Conservation (phyloP, 2,329 filamentous ascomycete genomes). For the Hypoxylon sp. region DNA sequence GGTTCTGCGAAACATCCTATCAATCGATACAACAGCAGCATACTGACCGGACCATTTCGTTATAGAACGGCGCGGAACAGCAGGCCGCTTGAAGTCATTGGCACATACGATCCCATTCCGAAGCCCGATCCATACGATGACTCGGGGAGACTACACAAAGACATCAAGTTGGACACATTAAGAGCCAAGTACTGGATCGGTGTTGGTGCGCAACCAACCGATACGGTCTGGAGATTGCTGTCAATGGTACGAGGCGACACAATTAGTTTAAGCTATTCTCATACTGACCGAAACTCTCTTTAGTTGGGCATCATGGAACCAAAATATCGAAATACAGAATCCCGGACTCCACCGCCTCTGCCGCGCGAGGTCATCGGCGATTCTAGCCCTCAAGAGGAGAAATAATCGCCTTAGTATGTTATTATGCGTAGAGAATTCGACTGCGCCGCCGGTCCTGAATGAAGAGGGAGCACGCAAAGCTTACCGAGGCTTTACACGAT, state of each 20-base stretch:
- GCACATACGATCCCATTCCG: slow-evolving; percentile 78
- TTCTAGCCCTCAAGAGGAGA: slow-evolving; percentile 32
- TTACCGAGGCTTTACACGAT: background rate
- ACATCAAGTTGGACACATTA: slow-evolving; percentile 85
- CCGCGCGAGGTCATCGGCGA: slow-evolving; percentile 39
- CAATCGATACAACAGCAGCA: background rate
- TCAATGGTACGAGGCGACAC: slow-evolving; percentile 72
- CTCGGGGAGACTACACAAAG: slow-evolving; percentile 83
- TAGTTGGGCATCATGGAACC: slow-evolving; percentile 56
- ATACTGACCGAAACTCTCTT: slow-evolving; percentile 19
- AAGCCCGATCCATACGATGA: slow-evolving; percentile 71
- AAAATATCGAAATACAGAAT: slow-evolving; percentile 53
- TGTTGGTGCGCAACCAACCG: slow-evolving; percentile 93
- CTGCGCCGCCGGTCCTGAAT: background rate
- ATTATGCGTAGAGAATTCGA: slow-evolving; percentile 34
- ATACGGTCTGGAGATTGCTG: slow-evolving; percentile 88
- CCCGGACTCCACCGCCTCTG: slow-evolving; percentile 47
- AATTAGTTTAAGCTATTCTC: background rate
- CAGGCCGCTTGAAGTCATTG: slow-evolving; percentile 93
- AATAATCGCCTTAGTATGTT: slow-evolving; percentile 11
- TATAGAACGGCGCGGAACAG: slow-evolving; percentile 85
- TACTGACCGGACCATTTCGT: slow-evolving; percentile 4
- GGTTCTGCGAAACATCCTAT: slow-evolving; percentile 43
- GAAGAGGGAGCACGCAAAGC: background rate
- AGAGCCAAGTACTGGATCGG: slow-evolving; percentile 96